Evolutionary conservation across 1,284 basidiomycete species (phyloP).

Genomic region (Stereum hirsutum): DNA sequence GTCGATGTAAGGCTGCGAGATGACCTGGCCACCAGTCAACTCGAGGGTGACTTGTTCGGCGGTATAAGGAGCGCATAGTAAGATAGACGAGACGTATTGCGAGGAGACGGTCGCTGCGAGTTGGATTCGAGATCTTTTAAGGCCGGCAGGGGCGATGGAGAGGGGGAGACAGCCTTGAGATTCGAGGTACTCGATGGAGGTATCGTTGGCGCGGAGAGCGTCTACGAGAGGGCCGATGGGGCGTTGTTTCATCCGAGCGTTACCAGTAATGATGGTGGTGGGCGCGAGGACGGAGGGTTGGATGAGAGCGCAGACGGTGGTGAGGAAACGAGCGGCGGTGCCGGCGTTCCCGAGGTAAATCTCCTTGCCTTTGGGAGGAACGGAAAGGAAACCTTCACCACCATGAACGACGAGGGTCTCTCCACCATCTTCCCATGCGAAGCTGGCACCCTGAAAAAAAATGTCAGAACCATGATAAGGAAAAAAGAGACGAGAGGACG

Average conservation of each 20-base stretch:
- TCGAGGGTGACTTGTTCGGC: slow-evolving; percentile 76
- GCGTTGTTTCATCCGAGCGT: slow-evolving; percentile 98
- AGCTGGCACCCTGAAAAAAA: slow-evolving; percentile 65
- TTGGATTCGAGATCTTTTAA: slow-evolving; percentile 80
- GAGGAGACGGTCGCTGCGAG: slow-evolving; percentile 93
- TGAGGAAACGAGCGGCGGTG: slow-evolving; percentile 96
- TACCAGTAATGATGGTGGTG: slow-evolving; percentile 86
- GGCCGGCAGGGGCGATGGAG: slow-evolving; percentile 75
- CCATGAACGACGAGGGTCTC: slow-evolving; percentile 95
- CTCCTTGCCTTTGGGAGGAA: slow-evolving; percentile 76
- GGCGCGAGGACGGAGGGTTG: slow-evolving; percentile 34
- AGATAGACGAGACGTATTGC: slow-evolving; percentile 97
- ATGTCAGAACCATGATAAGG: not conserved
- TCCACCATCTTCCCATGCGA: slow-evolving; percentile 88
- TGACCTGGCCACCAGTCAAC: slow-evolving; percentile 88
- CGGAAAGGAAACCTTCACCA: slow-evolving; percentile 72
- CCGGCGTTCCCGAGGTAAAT: slow-evolving; percentile 97
- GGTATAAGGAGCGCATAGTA: slow-evolving; percentile 95
- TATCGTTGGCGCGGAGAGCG: slow-evolving; percentile 80
- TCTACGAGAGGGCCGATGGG: slow-evolving; percentile 94
- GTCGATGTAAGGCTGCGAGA: slow-evolving; percentile 99
- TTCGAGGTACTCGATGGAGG: slow-evolving; percentile 73
- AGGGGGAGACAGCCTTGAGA: slow-evolving; percentile 84
- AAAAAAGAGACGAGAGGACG: slow-evolving; percentile 2
- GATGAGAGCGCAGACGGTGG: slow-evolving; percentile 89